Base-by-base conservation (phyloP, 2,329 filamentous ascomycete genomes). In the Bimuria novae-zelandiae region DNA sequence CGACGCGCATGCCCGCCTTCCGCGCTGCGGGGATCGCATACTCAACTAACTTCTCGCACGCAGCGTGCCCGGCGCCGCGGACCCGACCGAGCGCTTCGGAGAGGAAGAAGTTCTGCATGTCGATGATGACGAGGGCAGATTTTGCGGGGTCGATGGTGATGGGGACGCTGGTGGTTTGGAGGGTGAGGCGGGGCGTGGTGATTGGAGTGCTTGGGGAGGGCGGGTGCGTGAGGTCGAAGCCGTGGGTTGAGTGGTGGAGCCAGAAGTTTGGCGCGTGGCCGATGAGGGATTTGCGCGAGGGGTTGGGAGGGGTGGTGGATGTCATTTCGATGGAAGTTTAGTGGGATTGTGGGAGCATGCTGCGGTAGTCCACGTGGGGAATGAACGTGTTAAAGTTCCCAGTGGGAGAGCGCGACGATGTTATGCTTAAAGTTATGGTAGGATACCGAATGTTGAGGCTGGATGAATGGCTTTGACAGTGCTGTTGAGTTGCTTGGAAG, bases 141-240 rank as follows among this genome's bases (percentile, higher is more conserved):
- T 68, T 71, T 23, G 64, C 48, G 2, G 73, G 70, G 27, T 70
- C 66, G 30, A 77, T 69, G 33, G 67, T 67, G 19, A 70, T 65
- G 10, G 66, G 62, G 7, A 60, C 29, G 5, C 62, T 65, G 16
- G 64, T 62, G 21, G 69, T 71, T 51, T 61, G 43, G 22, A 71
- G 30, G 1, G 54, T 65, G 21, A 64, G 16, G 17, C 35, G 53
- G 4, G 62, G 56, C 6, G 45, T 43, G n/a, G 47, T 5, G 10
- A 59, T 54, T 19, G 67, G 54, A 1, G 65, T 61, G 12, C 57
- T 57, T 1, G 73, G 70, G 3, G 63, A 57, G 6, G 62, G 8
- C 1, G 77, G 72, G 53, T 76, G 78, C 1, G 77, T 79, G 4
- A 81, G 73, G 57, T 81, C 75, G 64, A 80, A 80, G 42, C 76